phyloP scores from a whole-genome alignment of 768 basidiomycete genomes.

The Collybia sordida region DNA sequence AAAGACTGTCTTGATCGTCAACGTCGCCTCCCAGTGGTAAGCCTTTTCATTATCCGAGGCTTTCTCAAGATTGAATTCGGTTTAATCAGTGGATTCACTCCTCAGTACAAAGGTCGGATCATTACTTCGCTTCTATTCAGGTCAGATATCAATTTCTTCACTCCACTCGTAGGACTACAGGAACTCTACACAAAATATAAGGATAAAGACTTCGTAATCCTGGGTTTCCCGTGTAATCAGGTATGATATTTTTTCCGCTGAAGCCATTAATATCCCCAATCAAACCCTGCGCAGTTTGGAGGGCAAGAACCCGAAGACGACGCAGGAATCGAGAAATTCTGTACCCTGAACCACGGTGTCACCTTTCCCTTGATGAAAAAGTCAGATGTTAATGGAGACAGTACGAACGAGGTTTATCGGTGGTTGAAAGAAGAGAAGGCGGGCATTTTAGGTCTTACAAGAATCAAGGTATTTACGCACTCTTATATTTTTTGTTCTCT shows the following conservation, averaged over 20 bases:
- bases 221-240: slow-evolving; percentile 94
- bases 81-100: slow-evolving; percentile 70
- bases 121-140: not conserved
- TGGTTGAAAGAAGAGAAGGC: slow-evolving; percentile 83
- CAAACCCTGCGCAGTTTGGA: slow-evolving; percentile 57
- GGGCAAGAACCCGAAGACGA: slow-evolving; percentile 86
- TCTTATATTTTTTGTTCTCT: not conserved
- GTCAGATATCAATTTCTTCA: not conserved
- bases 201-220: slow-evolving; percentile 69
- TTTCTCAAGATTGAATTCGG: not conserved
- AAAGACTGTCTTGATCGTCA: slow-evolving; percentile 78
- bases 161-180: slow-evolving; percentile 61
- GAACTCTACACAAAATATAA: slow-evolving; percentile 79
- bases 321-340: slow-evolving; percentile 70
- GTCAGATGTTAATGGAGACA: slow-evolving; percentile 88
- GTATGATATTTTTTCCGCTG: slow-evolving; percentile 28
- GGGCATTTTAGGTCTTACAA: slow-evolving; percentile 65
- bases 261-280: not conserved
- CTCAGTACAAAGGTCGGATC: slow-evolving; percentile 67
- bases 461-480: slow-evolving; percentile 63
- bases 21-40: slow-evolving; percentile 75
- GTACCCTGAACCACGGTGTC: slow-evolving; percentile 83
- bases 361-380: slow-evolving; percentile 91
- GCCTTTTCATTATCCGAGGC: slow-evolving; percentile 10
- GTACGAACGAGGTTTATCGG: slow-evolving; percentile 80